Base-by-base conservation (phyloP, 345 rosid genomes). In the Rhodomyrtus tomentosa region DNA sequence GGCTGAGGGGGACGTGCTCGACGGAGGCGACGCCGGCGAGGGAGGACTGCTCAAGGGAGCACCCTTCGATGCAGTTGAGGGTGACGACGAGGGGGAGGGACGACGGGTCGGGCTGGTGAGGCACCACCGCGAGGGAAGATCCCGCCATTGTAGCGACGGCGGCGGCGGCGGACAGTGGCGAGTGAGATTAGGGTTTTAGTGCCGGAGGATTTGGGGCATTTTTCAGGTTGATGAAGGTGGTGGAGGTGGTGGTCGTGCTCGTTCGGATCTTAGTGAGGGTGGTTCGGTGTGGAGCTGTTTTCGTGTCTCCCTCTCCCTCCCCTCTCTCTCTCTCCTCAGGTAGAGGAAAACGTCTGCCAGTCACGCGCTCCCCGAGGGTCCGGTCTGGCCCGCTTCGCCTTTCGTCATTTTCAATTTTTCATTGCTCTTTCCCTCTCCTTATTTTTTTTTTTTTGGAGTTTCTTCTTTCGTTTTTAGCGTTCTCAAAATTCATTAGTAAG, bases 61-160 rank as follows among this genome's bases (percentile, higher is more conserved):
- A 95, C 86, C 95, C 99, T 49, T 96, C 98, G 85, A 98, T 87
- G 91, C 99, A 98, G 93, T 95, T 98, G 89, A 98, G 98, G 72
- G 96, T 89, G 79, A 93, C 94, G 53, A 96, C 97, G 40, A 87
- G 86, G 59, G 98, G 96, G 40, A 90, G 91, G 25, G 95, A 85
- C 27, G 92, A 53, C 38, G 93, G 87, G 81, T 74, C 86, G 82
- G 90, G 92, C 11, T 56, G 83, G 87, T 85, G 94, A 42, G 94
- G 54, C 92, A 94, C 92, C 90, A 92, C 81, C 76, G 89, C 87
- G 83, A 68, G 79, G 45, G 92, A 87, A 50, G 95, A 90, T 91
- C 94, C 89, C 85, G 86, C 58, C 82, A 73, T 58, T 32, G 79
- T 20, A 45, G 25, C 25, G 79, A 80, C 29, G 79, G 81, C 29